These are phyloP conservation scores for Xerophyta viscosa DNA, from an alignment of 106 monocot species.

Conservation along the genomic window DNA sequence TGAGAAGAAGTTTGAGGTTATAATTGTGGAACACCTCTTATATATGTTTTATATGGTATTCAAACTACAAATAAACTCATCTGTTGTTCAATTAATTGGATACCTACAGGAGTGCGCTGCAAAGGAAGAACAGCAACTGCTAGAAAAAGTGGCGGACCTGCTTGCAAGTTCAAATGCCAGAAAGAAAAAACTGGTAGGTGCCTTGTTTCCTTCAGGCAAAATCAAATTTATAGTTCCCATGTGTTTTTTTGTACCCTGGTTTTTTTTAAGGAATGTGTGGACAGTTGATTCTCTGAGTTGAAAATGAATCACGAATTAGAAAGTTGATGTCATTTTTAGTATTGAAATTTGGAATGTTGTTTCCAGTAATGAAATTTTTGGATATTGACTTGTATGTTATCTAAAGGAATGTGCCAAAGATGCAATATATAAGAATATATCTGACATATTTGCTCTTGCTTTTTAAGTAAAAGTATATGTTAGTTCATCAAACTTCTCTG, in stretches of 20 bases:
- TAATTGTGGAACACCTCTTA: neutral
- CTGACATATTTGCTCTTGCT: too few species aligned
- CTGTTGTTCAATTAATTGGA: neutral
- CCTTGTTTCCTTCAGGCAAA: neutral
- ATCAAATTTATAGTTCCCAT: neutral
- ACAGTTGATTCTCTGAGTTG: too few species aligned
- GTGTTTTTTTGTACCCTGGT: neutral
- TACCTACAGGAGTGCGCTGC: constrained; percentile 70
- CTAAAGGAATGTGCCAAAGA: too few species aligned
- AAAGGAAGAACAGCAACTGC: constrained; percentile 78
- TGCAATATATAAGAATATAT: too few species aligned
- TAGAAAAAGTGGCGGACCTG: constrained; percentile 88
- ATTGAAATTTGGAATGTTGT: too few species aligned
- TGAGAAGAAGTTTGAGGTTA: constrained; percentile 80
- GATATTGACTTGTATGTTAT: too few species aligned
- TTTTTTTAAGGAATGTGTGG: neutral
- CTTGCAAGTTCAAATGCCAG: constrained; percentile 79
- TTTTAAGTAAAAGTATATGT: too few species aligned
- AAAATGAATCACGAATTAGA: too few species aligned
- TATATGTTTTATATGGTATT: too few species aligned
- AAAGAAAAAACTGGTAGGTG: constrained; percentile 73
- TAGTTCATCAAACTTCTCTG: neutral
- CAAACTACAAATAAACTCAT: too few species aligned
- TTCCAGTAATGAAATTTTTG: too few species aligned
- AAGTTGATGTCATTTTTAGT: too few species aligned